A percentile compares a stretch with the other conserved stretches of the same genome.
phyloP scores from a whole-genome alignment of 441 rosid species.

The Geranium incanum region DNA sequence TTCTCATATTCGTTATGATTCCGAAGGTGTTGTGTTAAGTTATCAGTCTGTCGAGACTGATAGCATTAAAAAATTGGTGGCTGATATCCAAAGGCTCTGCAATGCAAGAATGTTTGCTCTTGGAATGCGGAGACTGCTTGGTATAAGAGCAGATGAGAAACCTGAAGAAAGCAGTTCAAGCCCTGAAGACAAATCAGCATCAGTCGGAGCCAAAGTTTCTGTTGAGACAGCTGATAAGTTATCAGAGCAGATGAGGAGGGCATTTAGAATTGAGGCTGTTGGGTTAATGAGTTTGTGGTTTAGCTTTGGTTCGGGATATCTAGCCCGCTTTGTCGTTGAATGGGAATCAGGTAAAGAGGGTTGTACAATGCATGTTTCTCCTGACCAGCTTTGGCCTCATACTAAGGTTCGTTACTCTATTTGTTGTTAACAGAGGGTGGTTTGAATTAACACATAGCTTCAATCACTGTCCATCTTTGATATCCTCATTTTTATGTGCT shows the following conservation, averaged over 20 bases:
- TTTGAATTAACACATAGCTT: too few relatives aligned
- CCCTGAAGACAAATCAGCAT: slow-evolving; percentile 41
- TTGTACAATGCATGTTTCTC: slow-evolving; percentile 99
- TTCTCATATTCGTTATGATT: slow-evolving; percentile 87
- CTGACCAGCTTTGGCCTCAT: slow-evolving; percentile 99
- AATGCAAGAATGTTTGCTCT: slow-evolving; percentile 94
- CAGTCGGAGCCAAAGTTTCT: slow-evolving; percentile 55
- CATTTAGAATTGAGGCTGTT: slow-evolving; percentile 90
- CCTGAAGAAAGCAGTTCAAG: slow-evolving; percentile 49
- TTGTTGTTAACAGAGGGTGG: not conserved
- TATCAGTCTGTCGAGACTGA: slow-evolving; percentile 89
- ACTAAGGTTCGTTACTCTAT: slow-evolving; percentile 53
- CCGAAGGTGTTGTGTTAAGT: slow-evolving; percentile 90
- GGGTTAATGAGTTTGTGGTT: slow-evolving; percentile 97
- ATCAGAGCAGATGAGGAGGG: slow-evolving; percentile 80
- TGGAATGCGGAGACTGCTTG: slow-evolving; percentile 93
- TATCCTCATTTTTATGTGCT: slow-evolving; percentile 2
- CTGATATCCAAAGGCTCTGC: slow-evolving; percentile 87
- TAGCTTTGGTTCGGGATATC: slow-evolving; percentile 81
- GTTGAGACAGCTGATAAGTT: slow-evolving; percentile 62
- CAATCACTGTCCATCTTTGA: not conserved
- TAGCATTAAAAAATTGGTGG: slow-evolving; percentile 87
- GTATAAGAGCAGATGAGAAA: slow-evolving; percentile 76
- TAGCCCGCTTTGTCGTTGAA: slow-evolving; percentile 95
- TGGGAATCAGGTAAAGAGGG: slow-evolving; percentile 98